A percentile compares a stretch with the other conserved stretches of the same genome.
phyloP scores from a whole-genome alignment of 768 basidiomycete genomes.

The Chalciporus piperatus region DNA sequence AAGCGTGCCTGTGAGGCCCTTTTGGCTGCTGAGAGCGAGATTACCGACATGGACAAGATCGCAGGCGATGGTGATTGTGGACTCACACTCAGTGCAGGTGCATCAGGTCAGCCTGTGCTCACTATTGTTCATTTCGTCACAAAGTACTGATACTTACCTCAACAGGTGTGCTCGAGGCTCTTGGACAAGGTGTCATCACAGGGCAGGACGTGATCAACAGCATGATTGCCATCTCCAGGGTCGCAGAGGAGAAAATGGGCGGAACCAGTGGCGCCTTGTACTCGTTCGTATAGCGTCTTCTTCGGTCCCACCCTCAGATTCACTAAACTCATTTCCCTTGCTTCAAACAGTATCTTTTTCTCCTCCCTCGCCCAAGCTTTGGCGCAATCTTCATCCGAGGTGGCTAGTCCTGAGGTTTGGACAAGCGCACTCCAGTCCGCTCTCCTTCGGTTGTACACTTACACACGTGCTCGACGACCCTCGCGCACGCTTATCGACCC shows the following conservation, averaged over 20 bases:
- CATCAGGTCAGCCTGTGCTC: slow-evolving; percentile 46
- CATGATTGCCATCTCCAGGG: slow-evolving; percentile 65
- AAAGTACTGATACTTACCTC: background rate
- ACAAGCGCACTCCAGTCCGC: slow-evolving; percentile 54
- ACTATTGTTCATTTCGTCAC: background rate
- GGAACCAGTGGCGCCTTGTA: slow-evolving; percentile 91
- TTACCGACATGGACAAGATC: slow-evolving; percentile 87
- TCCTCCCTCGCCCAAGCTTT: slow-evolving; percentile 80
- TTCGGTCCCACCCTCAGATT: background rate
- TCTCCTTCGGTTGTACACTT: slow-evolving; percentile 64
- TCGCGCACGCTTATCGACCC: slow-evolving; percentile 94
- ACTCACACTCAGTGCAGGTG: slow-evolving; percentile 69
- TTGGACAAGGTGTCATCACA: slow-evolving; percentile 52
- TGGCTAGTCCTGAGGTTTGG: slow-evolving; percentile 54
- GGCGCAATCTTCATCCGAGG: slow-evolving; percentile 33
- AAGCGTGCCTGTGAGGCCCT: slow-evolving; percentile 62
- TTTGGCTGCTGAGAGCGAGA: slow-evolving; percentile 79
- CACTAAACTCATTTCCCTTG: background rate
- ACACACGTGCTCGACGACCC: slow-evolving; percentile 86
- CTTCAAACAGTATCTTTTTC: slow-evolving; percentile 75
- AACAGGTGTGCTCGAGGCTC: slow-evolving; percentile 57
- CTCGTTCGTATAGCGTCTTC: slow-evolving; percentile 54
- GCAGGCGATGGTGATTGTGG: slow-evolving; percentile 89
- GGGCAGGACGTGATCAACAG: slow-evolving; percentile 65
- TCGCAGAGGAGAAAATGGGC: slow-evolving; percentile 84